phyloP scores from a whole-genome alignment of 106 monocot genomes.

The Acanthochlamys bracteata region DNA sequence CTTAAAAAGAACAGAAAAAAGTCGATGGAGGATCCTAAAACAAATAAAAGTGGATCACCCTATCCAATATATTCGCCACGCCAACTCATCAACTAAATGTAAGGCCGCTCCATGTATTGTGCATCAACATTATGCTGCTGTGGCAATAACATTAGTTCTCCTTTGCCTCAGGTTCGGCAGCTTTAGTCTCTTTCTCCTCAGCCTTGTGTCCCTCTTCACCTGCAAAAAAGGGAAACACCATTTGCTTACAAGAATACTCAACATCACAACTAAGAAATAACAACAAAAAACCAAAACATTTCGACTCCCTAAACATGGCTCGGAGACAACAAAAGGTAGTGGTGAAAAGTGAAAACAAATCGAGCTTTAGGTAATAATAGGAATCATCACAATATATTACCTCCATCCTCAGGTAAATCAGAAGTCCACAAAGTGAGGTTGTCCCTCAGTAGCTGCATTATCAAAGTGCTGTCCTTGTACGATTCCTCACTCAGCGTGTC shows the following conservation, averaged over 20 bases:
- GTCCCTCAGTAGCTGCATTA: constrained; percentile 40
- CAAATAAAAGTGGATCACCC: too few relatives aligned
- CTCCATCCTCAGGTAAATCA: constrained; percentile 43
- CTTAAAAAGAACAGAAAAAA: too few relatives aligned
- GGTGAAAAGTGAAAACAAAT: too few relatives aligned
- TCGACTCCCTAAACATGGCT: neutral
- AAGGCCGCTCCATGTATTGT: too few relatives aligned
- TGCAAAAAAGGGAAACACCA: neutral
- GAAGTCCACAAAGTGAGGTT: constrained; percentile 40
- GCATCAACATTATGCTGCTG: too few relatives aligned
- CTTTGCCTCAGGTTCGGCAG: constrained; percentile 28
- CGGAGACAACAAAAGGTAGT: neutral
- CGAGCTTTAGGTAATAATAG: neutral
- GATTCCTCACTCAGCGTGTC: constrained; percentile 39
- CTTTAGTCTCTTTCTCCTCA: constrained; percentile 14
- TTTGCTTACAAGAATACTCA: neutral
- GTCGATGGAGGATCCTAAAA: too few relatives aligned
- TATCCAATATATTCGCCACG: too few relatives aligned
- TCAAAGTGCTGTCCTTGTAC: constrained; percentile 40
- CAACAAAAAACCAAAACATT: neutral
- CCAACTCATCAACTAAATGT: too few relatives aligned
- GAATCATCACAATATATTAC: neutral
- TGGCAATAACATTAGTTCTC: neutral
- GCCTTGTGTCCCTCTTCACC: constrained; percentile 24
- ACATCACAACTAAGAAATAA: neutral